Base-by-base conservation (phyloP, 148 eudicot genomes). In the Chenopodium album region DNA sequence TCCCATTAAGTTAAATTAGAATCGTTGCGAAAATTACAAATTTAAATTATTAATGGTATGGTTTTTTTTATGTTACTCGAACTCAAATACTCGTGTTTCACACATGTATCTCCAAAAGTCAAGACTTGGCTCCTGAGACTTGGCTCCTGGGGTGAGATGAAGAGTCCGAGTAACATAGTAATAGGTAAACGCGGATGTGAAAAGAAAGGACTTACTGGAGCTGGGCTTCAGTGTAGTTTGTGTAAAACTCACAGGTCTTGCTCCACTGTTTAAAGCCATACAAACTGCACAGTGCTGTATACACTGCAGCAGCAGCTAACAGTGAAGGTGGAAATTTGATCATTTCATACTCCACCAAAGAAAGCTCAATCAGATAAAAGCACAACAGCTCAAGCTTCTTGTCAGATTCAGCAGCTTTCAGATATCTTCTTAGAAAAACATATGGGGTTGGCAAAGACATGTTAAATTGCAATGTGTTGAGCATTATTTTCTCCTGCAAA, bases 391-490 rank as follows among this genome's bases (percentile, higher is more conserved):
- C 95, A 34, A 94, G 82, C 91, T 88, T 86, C 50, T 73, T 85
- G 76, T 91, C 89, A 60, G 94, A 89, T 85, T 93, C 89, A 59
- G 95, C 95, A 60, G 98, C 97, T 85, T 94, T 93, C 78, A 94
- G 91, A 79, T 81, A 94, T 83, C 98, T 87, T 82, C 81, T 88
- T 79, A 94, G 50, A 80, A 94, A 94, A 10, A 90, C 95, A 82
- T 88, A 92, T 0, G 94, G 88, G 12, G 98, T 94, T 64, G 98
- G 98, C 28, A 91, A 83, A 9, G 98, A 92, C 87, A 94, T 86
- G 86, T 93, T 94, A 85, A 90, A 94, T 76, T 92, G 92, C 77
- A 94, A 78, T 13, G 89, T 87, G 80, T 94, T 92, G 0, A 94
- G 89, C 93, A 94, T 94, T 81, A 84, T 37, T 26, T 79, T 91